Evolutionary conservation across 2,329 filamentous ascomycete genomes (phyloP), one percentile per base, ranked within the genome.

Genomic region (Epichloe gansuensis): DNA sequence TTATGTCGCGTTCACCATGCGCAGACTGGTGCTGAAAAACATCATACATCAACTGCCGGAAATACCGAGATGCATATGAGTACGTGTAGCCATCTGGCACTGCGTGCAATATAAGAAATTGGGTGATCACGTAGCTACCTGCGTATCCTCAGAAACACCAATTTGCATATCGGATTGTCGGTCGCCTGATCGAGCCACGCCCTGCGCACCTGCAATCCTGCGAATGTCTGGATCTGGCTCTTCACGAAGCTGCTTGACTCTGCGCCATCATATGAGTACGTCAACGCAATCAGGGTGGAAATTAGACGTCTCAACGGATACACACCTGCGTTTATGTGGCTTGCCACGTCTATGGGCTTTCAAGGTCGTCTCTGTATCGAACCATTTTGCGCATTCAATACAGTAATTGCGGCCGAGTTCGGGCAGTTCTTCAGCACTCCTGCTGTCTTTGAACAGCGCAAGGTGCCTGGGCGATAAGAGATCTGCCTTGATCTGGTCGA

Each of bases 341-440:
- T 96, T 98, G 61, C 88, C 89, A 68, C 86, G 88, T 53, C 76
- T 76, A 70, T 98, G 93, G 31, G 80, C 76, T 38, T 77, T 75
- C 54, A 95, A 73, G 61, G 88, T 94, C 61, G 78, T 69, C 59
- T 93, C 86, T 48, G 83, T 86, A 68, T 97, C 91, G 67, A 94
- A 97, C 85, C 88, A 97, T 73, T 95, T 97, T 57, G 93, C 86
- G 69, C 93, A 98, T 69, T 95, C 87, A 15, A 86, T 76, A 69
- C 93, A 98, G 70, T 96, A 97, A 67, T 84, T 84, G 61, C 82
- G 77, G 28, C 93, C 93, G 48, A 96, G 75, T 0, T 83, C 91
- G 3, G 93, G 93, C 38, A 96, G 77, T 63, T 97, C 93, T 65
- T 97, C 91, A 23, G 79, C 72, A 5, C 85, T 81, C 65, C 95